phyloP scores from a whole-genome alignment of 2,329 filamentous ascomycete genomes.

The Leptoxyphium fumago region DNA sequence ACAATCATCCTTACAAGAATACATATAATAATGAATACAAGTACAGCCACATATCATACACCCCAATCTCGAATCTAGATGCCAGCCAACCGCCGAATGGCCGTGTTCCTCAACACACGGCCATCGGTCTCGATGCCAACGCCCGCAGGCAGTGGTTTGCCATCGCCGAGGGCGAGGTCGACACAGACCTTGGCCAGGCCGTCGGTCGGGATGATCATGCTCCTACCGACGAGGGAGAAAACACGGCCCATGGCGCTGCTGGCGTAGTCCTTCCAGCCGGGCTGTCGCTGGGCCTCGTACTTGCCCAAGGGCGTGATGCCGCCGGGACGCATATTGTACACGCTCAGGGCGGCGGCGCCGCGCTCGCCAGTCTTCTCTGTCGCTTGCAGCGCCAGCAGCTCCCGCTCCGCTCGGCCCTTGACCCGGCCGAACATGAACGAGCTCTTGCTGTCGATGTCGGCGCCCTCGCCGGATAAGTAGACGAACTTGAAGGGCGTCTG shows the following conservation, averaged over 20 bases:
- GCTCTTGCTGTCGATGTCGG: constrained; percentile 40
- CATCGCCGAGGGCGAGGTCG: constrained; percentile 35
- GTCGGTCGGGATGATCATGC: constrained; percentile 29
- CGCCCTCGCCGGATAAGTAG: constrained; percentile 51
- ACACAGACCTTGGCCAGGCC: constrained; percentile 34
- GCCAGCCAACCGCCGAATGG: constrained; percentile 25
- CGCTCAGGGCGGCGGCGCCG: constrained; percentile 28
- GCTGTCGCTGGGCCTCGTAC: constrained; percentile 7
- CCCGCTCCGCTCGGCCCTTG: constrained; percentile 52
- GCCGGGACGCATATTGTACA: constrained; percentile 44
- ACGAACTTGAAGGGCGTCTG: constrained; percentile 45
- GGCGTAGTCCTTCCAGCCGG: constrained; percentile 5
- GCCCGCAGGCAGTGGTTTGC: constrained; percentile 23
- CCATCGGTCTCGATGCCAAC: constrained; percentile 25
- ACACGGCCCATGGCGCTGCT: constrained; percentile 6
- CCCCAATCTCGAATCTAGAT: neutral
- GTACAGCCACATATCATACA: too few species aligned
- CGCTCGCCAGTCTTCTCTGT: constrained; percentile 11
- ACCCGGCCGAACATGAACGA: constrained; percentile 47
- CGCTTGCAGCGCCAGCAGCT: constrained; percentile 39
- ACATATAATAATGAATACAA: too few species aligned
- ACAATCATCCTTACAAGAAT: too few species aligned
- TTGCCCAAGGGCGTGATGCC: constrained; percentile 37
- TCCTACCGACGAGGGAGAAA: constrained; percentile 17
- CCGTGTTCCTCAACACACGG: constrained; percentile 24